phyloP scores from a whole-genome alignment of 176 grass and related monocot species.

The Poa pratensis region DNA sequence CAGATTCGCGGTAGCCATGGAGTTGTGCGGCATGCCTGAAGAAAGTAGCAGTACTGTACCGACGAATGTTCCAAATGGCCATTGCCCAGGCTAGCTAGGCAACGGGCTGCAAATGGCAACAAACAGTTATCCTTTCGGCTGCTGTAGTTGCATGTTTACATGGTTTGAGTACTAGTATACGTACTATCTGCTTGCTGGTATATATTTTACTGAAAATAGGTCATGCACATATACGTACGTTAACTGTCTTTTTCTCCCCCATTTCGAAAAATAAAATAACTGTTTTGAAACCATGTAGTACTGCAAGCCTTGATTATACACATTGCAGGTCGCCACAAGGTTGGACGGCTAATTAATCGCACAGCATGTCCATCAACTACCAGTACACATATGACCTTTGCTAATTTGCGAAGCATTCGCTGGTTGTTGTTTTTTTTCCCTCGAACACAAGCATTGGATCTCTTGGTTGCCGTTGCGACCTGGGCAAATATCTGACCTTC shows the following conservation, averaged over 20 bases:
- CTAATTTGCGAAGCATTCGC: background rate
- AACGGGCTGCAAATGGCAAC: background rate
- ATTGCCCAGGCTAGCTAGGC: background rate
- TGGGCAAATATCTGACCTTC: background rate
- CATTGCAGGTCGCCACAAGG: background rate
- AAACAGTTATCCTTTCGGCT: background rate
- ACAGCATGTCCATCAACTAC: background rate
- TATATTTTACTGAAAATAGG: background rate
- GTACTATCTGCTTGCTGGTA: background rate
- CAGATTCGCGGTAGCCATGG: constrained; percentile 4
- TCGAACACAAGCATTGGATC: too few relatives aligned
- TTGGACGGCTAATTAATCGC: background rate
- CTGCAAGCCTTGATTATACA: background rate
- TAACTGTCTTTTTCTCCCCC: background rate
- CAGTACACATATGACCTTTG: background rate
- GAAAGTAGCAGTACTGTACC: background rate
- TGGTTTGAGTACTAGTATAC: background rate
- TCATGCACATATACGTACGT: background rate
- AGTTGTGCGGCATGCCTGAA: background rate
- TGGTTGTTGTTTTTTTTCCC: background rate
- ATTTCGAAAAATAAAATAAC: background rate
- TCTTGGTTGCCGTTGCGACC: too few relatives aligned
- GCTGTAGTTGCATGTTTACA: background rate
- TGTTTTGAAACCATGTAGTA: background rate
- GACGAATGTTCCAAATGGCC: constrained; percentile 26